Percentiles rank a stretch among this genome's conserved stretches.
Conservation (phyloP, 805 yeast genomes). For the Candida boidinii region DNA sequence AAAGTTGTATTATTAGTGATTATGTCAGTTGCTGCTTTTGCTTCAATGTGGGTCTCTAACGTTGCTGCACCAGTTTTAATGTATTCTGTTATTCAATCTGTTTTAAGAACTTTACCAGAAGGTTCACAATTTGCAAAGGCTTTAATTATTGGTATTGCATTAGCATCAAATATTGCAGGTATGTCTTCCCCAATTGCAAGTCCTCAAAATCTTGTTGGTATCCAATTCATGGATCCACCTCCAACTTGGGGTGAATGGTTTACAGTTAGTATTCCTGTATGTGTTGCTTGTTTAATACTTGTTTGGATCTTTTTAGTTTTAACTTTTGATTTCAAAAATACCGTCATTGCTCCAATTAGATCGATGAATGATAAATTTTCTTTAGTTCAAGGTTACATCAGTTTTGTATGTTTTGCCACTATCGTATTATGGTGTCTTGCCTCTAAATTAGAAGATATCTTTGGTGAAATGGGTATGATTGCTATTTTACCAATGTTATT, state of each 20-base stretch:
- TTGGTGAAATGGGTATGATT: slow-evolving; percentile 97
- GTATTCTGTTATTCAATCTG: slow-evolving; percentile 84
- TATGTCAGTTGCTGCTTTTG: slow-evolving; percentile 79
- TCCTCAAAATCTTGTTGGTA: slow-evolving; percentile 90
- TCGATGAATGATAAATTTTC: slow-evolving; percentile 61
- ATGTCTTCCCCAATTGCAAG: slow-evolving; percentile 97
- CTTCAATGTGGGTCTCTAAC: slow-evolving; percentile 93
- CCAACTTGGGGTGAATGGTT: slow-evolving; percentile 94
- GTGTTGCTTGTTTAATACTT: slow-evolving; percentile 48
- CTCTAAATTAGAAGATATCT: slow-evolving; percentile 55
- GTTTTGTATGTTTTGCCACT: slow-evolving; percentile 58
- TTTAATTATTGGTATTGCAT: slow-evolving; percentile 81
- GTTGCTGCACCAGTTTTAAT: slow-evolving; percentile 97
- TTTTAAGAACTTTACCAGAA: slow-evolving; percentile 74
- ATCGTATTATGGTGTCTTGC: slow-evolving; percentile 88
- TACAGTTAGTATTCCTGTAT: slow-evolving; percentile 75
- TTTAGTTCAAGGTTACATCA: slow-evolving; percentile 65
- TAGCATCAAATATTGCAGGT: slow-evolving; percentile 91
- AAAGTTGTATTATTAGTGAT: slow-evolving; percentile 65
- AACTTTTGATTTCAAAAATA: slow-evolving; percentile 42
- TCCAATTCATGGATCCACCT: slow-evolving; percentile 78
- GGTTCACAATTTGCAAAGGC: slow-evolving; percentile 75
- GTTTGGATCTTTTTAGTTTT: slow-evolving; percentile 69
- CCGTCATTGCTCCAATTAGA: slow-evolving; percentile 50
- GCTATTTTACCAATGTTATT: slow-evolving; percentile 84